These are phyloP conservation scores for Pseudoneurospora amorphoporcata DNA, from an alignment of 495 filamentous ascomycete species.

Conservation along the genomic window DNA sequence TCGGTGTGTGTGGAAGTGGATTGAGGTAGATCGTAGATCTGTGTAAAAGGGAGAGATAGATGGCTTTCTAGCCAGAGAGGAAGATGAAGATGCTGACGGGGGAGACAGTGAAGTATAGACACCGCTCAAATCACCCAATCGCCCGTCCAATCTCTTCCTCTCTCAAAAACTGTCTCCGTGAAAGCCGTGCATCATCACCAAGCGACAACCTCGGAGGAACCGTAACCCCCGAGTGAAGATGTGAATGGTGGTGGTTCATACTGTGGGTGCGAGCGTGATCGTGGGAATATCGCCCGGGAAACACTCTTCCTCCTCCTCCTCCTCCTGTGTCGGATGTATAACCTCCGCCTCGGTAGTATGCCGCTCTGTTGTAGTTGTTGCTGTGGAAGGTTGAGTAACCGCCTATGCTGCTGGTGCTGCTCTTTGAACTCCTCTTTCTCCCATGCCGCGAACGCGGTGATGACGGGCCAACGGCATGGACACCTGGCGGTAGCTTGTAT, in stretches of 20 bases:
- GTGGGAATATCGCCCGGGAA: conserved; percentile 18
- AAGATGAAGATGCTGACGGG: neutral
- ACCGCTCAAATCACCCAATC: conserved; percentile 25
- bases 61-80: neutral
- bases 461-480: neutral
- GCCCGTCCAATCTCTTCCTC: conserved; percentile 33
- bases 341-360: neutral
- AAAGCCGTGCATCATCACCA: conserved; percentile 22
- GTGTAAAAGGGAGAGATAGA: neutral
- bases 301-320: conserved; percentile 8
- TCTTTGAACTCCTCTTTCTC: conserved; percentile 30
- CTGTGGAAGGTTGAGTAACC: conserved; percentile 16
- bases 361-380: conserved; percentile 3
- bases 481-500: conserved; percentile 28
- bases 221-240: conserved; percentile 32
- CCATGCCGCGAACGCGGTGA: conserved; percentile 21
- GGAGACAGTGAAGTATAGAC: neutral
- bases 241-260: conserved; percentile 13
- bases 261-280: conserved; percentile 4
- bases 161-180: conserved; percentile 28
- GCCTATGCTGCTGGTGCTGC: conserved; percentile 29
- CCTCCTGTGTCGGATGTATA: neutral
- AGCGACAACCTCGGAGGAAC: conserved; percentile 30
- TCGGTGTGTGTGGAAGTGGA: neutral
- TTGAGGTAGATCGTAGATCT: neutral